A percentile compares a stretch with the other conserved stretches of the same genome.
These are phyloP conservation scores for Botrytis sinoallii DNA, from an alignment of 2,329 filamentous ascomycete genomes.

Conservation along the genomic window DNA sequence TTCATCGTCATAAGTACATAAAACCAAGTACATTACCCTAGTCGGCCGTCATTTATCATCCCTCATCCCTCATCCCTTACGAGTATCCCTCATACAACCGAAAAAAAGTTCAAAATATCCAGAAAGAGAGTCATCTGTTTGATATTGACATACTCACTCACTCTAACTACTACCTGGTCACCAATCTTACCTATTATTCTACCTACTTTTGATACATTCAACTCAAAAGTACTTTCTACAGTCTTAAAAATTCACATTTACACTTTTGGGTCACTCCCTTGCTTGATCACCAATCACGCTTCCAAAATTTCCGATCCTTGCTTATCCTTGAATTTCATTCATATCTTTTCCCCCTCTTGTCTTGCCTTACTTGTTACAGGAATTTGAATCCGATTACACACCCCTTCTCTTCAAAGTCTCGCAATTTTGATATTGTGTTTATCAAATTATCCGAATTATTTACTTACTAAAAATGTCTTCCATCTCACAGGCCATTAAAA, in stretches of 20 bases:
- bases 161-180: background rate
- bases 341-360: background rate
- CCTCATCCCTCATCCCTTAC: background rate
- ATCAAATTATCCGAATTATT: background rate
- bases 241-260: background rate
- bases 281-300: background rate
- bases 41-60: background rate
- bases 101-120: background rate
- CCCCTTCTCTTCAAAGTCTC: background rate
- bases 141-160: background rate
- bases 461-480: constrained; percentile 20
- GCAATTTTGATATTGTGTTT: background rate
- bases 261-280: background rate
- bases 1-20: background rate
- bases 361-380: background rate
- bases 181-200: background rate
- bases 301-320: background rate
- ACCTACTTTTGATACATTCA: no score
- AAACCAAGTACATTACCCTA: background rate
- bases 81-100: background rate
- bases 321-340: constrained; percentile 1
- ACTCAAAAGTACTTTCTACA: background rate
- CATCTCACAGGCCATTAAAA: constrained; percentile 19
- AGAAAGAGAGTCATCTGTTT: background rate
- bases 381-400: background rate